phyloP scores from a whole-genome alignment of 2,329 filamentous ascomycete species.

The Beauveria caledonica region DNA sequence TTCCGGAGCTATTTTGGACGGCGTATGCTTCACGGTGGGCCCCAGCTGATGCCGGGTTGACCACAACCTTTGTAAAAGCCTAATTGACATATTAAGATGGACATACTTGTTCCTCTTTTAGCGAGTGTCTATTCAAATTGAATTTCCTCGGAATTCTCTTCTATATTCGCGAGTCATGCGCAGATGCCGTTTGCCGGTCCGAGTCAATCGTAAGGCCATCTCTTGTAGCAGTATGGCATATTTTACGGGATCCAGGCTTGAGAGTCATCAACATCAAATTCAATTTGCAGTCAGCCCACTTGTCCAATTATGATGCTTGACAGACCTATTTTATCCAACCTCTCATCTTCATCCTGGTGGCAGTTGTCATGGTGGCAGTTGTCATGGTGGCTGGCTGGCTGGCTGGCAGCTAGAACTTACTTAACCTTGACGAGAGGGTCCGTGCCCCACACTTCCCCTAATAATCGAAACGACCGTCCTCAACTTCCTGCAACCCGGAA shows the following conservation, averaged over 20 bases:
- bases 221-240: no score
- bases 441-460: constrained; percentile 8
- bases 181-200: no score
- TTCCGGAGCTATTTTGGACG: not conserved
- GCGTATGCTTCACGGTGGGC: not conserved
- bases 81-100: not conserved
- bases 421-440: not conserved
- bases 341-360: not conserved
- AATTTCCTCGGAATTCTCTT: no score
- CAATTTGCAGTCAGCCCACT: not conserved
- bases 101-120: no score
- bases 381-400: not conserved
- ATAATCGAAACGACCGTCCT: not conserved
- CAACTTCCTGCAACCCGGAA: not conserved
- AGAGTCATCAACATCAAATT: not conserved
- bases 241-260: no score
- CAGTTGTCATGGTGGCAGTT: not conserved
- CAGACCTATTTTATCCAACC: not conserved
- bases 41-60: not conserved
- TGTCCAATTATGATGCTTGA: not conserved
- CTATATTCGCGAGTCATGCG: no score
- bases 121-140: no score
- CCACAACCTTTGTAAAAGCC: not conserved
- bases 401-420: not conserved
- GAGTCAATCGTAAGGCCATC: no score